These are phyloP conservation scores for Phytopythium oedochilum DNA, from an alignment of 352 stramenopile genomes.

Conservation along the genomic window DNA sequence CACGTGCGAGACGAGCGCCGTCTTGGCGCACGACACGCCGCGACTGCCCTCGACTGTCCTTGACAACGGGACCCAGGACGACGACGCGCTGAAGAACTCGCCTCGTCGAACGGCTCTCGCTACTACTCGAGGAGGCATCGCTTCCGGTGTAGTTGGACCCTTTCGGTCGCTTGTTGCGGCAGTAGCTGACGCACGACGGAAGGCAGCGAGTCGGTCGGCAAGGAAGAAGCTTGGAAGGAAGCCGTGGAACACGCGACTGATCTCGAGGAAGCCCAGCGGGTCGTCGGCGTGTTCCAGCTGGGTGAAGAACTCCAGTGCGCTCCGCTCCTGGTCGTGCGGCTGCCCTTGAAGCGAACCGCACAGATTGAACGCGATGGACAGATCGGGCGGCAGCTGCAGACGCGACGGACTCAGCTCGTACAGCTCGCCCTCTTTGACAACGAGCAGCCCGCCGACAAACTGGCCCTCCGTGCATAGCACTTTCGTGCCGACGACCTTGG, in stretches of 20 bases:
- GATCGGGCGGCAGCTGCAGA: conserved; percentile 30
- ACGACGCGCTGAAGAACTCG: conserved; percentile 46
- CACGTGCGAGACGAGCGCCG: conserved; percentile 26
- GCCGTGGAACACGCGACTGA: conserved; percentile 46
- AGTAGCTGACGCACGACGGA: neutral
- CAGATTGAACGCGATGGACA: conserved; percentile 43
- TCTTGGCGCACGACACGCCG: conserved; percentile 42
- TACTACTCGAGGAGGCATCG: neutral
- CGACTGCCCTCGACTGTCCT: conserved; percentile 14
- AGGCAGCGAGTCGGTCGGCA: conserved; percentile 8
- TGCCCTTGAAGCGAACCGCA: conserved; percentile 34
- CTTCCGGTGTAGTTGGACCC: neutral
- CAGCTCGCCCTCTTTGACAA: conserved; percentile 45
- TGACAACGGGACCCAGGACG: conserved; percentile 43
- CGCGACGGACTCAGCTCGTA: conserved; percentile 41
- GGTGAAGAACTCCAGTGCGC: conserved; percentile 40
- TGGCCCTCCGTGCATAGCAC: conserved; percentile 53
- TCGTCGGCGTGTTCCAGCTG: conserved; percentile 46
- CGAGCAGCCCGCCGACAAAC: conserved; percentile 40
- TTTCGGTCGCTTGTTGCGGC: neutral
- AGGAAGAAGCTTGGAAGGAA: conserved; percentile 43
- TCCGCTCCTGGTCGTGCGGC: conserved; percentile 14
- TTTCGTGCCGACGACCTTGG: conserved; percentile 47
- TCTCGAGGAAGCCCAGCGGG: conserved; percentile 35
- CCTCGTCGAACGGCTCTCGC: conserved; percentile 29